These are phyloP conservation scores for Acacia confusa DNA, from an alignment of 306 rosid species.

Conservation along the genomic window DNA sequence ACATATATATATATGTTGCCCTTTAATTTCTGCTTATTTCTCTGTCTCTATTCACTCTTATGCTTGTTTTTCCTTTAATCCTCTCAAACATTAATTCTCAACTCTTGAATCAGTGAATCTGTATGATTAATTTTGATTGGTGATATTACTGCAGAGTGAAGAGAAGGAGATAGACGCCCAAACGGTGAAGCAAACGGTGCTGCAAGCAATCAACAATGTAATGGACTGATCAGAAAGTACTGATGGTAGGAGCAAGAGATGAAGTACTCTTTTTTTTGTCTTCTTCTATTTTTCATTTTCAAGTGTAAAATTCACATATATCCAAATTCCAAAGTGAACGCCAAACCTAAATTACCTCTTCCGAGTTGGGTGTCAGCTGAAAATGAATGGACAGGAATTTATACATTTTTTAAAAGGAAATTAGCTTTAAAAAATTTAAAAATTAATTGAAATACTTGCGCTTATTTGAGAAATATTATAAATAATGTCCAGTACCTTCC, in stretches of 20 bases:
- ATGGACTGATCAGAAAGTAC: constrained; percentile 37
- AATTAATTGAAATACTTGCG: too few species aligned
- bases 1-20: too few species aligned
- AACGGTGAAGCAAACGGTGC: constrained; percentile 78
- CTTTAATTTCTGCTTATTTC: neutral
- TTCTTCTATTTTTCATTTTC: neutral
- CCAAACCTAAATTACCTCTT: constrained; percentile 16
- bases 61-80: neutral
- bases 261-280: neutral
- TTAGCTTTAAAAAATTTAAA: neutral
- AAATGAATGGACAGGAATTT: constrained; percentile 27
- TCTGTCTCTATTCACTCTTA: neutral
- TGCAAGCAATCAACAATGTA: constrained; percentile 59
- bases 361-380: neutral
- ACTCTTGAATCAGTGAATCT: neutral
- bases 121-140: neutral
- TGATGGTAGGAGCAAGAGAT: constrained; percentile 24
- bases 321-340: constrained; percentile 14
- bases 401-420: neutral
- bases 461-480: neutral
- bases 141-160: constrained; percentile 53
- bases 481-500: neutral
- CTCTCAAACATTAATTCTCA: neutral
- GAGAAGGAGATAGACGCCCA: constrained; percentile 61
- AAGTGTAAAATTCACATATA: constrained; percentile 23